Evolutionary conservation across 805 yeast genomes (phyloP).

Genomic region (Cyberlindnera americana): DNA sequence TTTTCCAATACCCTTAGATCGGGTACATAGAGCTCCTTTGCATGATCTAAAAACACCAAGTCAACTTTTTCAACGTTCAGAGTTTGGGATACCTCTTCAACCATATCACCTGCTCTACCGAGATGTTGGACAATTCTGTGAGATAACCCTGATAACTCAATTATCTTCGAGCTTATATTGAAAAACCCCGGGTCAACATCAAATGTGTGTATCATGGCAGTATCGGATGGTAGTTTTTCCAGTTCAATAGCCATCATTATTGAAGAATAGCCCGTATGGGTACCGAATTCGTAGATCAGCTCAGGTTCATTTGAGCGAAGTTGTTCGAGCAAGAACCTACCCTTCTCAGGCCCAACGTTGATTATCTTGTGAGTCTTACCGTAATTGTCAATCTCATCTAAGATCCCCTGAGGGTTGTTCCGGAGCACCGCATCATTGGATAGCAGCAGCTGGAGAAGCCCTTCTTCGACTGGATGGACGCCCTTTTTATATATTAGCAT

Average conservation of each 20-base stretch:
- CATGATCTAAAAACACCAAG: conserved; percentile 40
- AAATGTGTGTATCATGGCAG: conserved; percentile 19
- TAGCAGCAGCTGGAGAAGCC: conserved; percentile 9
- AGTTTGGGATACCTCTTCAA: conserved; percentile 9
- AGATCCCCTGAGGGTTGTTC: conserved; percentile 16
- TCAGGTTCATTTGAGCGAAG: conserved; percentile 15
- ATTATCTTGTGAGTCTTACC: conserved; percentile 1
- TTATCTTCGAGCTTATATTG: conserved; percentile 13
- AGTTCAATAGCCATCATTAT: conserved; percentile 20
- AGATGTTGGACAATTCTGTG: conserved; percentile 15
- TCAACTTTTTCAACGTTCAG: conserved; percentile 29
- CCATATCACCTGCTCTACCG: conserved; percentile 16
- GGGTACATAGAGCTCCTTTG: conserved; percentile 36
- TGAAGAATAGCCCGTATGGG: conserved; percentile 20
- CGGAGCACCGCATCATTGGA: conserved; percentile 8
- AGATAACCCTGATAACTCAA: conserved; percentile 20
- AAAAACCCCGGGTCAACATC: conserved; percentile 16
- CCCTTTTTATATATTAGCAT: not conserved
- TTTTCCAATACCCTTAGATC: conserved; percentile 41
- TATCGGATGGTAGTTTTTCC: conserved; percentile 3
- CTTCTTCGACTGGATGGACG: conserved; percentile 6
- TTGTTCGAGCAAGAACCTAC: conserved; percentile 3
- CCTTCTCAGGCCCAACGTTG: conserved; percentile 13
- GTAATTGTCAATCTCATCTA: conserved; percentile 17
- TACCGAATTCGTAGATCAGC: conserved; percentile 22